Percentiles rank a stretch among this genome's conserved stretches.
These are phyloP conservation scores for Myxozyma lipomycoides DNA, from an alignment of 805 yeast species.

Conservation along the genomic window DNA sequence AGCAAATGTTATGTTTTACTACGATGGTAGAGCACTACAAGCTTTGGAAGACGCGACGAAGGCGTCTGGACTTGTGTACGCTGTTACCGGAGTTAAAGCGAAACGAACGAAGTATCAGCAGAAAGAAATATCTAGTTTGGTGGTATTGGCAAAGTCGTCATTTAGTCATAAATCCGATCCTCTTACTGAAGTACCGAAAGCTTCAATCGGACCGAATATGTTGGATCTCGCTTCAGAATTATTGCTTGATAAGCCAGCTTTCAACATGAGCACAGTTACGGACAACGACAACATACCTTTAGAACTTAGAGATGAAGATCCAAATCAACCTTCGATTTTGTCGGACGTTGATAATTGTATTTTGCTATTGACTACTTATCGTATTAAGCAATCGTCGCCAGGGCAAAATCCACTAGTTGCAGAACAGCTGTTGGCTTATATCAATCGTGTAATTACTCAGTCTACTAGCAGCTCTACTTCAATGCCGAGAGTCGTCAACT, in stretches of 20 bases:
- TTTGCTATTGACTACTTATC: conserved; percentile 61
- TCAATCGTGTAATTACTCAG: conserved; percentile 63
- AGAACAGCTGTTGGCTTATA: conserved; percentile 77
- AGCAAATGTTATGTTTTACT: conserved; percentile 30
- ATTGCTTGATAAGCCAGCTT: conserved; percentile 68
- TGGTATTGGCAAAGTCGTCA: conserved; percentile 59
- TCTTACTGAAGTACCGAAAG: conserved; percentile 21
- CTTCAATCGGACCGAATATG: conserved; percentile 4
- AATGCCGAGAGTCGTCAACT: conserved; percentile 45
- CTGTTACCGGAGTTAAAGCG: conserved; percentile 84
- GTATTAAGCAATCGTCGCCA: conserved; percentile 67
- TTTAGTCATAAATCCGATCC: background rate
- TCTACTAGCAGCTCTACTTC: conserved; percentile 31
- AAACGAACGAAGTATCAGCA: conserved; percentile 80
- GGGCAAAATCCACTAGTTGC: conserved; percentile 58
- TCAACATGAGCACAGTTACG: conserved; percentile 42
- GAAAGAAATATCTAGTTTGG: conserved; percentile 64
- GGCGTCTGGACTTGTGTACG: conserved; percentile 46
- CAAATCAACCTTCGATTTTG: conserved; percentile 75
- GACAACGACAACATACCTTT: conserved; percentile 34
- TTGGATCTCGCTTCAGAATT: conserved; percentile 55
- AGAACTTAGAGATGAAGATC: conserved; percentile 47
- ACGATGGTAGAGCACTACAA: conserved; percentile 44
- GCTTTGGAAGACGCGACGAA: conserved; percentile 35
- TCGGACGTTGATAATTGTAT: conserved; percentile 70